Conservation (phyloP, 2,329 filamentous ascomycete species). For the Fusarium metavorans region DNA sequence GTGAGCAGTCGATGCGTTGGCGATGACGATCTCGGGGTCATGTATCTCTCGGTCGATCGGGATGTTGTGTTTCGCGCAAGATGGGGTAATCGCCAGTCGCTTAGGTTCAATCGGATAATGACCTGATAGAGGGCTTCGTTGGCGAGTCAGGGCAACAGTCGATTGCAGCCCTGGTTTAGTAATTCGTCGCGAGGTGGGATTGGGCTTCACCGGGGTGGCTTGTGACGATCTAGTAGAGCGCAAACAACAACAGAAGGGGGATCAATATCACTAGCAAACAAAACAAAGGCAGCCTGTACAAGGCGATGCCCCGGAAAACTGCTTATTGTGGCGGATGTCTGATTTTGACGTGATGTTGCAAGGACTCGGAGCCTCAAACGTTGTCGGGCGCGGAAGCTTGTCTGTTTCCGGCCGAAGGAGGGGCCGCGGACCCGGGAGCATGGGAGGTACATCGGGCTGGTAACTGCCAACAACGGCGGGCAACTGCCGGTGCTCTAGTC, state of each 20-base stretch:
- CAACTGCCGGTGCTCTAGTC: background rate
- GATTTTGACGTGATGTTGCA: slow-evolving; percentile 30
- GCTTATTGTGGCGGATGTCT: slow-evolving; percentile 26
- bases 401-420: slow-evolving; percentile 35
- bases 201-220: background rate
- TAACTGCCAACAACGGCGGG: slow-evolving; percentile 1
- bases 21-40: background rate
- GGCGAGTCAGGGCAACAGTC: slow-evolving; percentile 25
- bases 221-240: background rate
- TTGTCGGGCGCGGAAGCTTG: slow-evolving; percentile 25
- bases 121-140: slow-evolving; percentile 13
- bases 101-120: slow-evolving; percentile 8
- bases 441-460: slow-evolving; percentile 15
- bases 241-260: background rate
- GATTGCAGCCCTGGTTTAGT: slow-evolving; percentile 28
- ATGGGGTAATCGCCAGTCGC: background rate
- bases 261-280: background rate
- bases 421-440: slow-evolving; percentile 30
- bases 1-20: slow-evolving; percentile 1
- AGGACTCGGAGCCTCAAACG: slow-evolving; percentile 21
- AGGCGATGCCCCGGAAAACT: background rate
- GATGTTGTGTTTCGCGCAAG: background rate
- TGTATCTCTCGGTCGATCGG: background rate
- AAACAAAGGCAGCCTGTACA: background rate
- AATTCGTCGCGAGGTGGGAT: slow-evolving; percentile 14